phyloP scores from a whole-genome alignment of 2,329 filamentous ascomycete species.

The Calonectria henricotiae region DNA sequence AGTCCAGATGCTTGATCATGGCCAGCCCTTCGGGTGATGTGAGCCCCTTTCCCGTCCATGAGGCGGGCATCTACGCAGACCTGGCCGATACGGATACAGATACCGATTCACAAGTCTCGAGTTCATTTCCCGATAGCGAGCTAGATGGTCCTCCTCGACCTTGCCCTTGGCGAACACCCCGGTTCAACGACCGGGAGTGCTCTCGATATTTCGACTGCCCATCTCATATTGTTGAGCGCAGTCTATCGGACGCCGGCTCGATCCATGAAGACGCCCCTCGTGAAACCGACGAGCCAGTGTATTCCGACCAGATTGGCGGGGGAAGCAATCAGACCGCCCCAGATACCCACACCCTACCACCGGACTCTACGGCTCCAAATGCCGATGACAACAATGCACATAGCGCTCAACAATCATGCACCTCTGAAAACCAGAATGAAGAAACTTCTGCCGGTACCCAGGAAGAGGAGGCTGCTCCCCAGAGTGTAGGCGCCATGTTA shows the following conservation, averaged over 20 bases:
- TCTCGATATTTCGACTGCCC: slow-evolving; percentile 67
- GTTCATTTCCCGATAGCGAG: slow-evolving; percentile 61
- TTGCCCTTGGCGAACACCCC: slow-evolving; percentile 61
- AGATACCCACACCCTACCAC: background rate
- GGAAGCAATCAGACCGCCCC: slow-evolving; percentile 13
- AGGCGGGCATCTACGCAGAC: slow-evolving; percentile 39
- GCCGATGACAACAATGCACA: slow-evolving; percentile 9
- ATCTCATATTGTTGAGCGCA: slow-evolving; percentile 63
- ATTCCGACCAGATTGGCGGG: slow-evolving; percentile 32
- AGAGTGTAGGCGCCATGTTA: slow-evolving; percentile 6
- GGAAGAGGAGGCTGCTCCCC: background rate
- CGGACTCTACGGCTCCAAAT: slow-evolving; percentile 6
- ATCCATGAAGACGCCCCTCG: slow-evolving; percentile 49
- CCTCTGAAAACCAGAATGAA: background rate
- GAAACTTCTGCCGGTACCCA: background rate
- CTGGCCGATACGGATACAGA: slow-evolving; percentile 42
- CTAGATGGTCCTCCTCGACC: slow-evolving; percentile 32
- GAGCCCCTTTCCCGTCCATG: slow-evolving; percentile 43
- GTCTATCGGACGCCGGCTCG: slow-evolving; percentile 50
- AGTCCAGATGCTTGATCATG: slow-evolving; percentile 51
- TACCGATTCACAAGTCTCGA: slow-evolving; percentile 52
- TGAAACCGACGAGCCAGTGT: slow-evolving; percentile 25
- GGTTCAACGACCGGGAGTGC: slow-evolving; percentile 64
- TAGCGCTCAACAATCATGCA: background rate
- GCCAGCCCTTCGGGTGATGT: slow-evolving; percentile 48